Conservation (phyloP, 148 eudicot genomes). For the Spergularia marina region DNA sequence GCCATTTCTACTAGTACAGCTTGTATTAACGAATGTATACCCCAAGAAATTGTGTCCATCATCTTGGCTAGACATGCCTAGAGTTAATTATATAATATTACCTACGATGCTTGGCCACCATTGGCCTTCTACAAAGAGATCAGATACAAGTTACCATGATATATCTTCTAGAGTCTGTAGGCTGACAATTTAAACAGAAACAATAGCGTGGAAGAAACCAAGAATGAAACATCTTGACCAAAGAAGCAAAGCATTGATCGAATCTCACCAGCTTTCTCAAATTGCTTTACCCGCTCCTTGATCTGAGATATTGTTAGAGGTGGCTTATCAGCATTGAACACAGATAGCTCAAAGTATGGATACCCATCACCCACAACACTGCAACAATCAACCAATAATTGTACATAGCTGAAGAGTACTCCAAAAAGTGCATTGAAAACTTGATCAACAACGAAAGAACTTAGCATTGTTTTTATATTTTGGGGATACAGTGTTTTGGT, state of each 20-base stretch:
- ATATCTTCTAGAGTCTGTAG: neutral
- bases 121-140: neutral
- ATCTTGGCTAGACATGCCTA: neutral
- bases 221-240: neutral
- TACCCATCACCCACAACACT: slow-evolving; percentile 81
- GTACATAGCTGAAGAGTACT: neutral
- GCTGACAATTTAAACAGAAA: neutral
- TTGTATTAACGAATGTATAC: neutral
- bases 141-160: neutral
- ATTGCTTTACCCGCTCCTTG: slow-evolving; percentile 86
- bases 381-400: slow-evolving; percentile 22
- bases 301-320: slow-evolving; percentile 74
- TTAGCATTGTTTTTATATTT: neutral
- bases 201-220: slow-evolving; percentile 8
- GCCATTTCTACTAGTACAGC: neutral
- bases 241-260: neutral
- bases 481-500: neutral
- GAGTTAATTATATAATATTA: neutral
- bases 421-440: neutral
- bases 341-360: slow-evolving; percentile 93
- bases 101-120: neutral
- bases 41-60: neutral
- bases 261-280: slow-evolving; percentile 78
- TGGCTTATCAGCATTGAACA: slow-evolving; percentile 95
- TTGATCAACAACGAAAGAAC: neutral